These are phyloP conservation scores for Gentiana dahurica DNA, from an alignment of 257 asterid genomes.

Conservation along the genomic window DNA sequence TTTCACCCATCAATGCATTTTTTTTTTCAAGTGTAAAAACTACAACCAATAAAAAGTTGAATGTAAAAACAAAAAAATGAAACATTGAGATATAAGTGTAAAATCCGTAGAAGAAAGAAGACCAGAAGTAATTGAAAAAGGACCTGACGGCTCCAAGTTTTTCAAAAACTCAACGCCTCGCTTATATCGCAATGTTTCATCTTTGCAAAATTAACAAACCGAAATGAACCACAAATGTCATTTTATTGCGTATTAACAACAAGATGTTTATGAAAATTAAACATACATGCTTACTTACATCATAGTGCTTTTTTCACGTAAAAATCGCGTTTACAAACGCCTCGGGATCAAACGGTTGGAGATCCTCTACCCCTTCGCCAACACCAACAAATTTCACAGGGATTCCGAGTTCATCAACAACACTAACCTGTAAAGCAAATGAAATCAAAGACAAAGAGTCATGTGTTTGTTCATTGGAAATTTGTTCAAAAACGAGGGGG, in stretches of 20 bases:
- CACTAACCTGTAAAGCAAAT: conserved; percentile 59
- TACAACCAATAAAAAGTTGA: too few species aligned
- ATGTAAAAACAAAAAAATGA: too few species aligned
- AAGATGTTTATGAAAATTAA: background rate
- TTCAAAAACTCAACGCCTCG: too few species aligned
- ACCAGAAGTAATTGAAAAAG: too few species aligned
- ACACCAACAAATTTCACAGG: conserved; percentile 95
- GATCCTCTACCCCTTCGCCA: conserved; percentile 83
- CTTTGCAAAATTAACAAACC: too few species aligned
- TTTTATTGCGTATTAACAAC: background rate
- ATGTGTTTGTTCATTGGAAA: background rate
- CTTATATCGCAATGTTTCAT: too few species aligned
- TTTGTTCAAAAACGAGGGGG: background rate
- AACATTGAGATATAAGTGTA: too few species aligned
- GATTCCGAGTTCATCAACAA: conserved; percentile 89
- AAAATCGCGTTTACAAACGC: conserved; percentile 85
- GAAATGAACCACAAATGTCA: too few species aligned
- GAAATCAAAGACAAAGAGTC: background rate
- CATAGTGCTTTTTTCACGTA: conserved; percentile 34
- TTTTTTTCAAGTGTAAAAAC: too few species aligned
- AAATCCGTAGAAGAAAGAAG: too few species aligned
- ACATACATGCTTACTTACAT: background rate
- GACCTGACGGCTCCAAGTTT: too few species aligned
- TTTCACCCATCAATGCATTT: too few species aligned
- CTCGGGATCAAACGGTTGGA: conserved; percentile 87